Base-by-base conservation (phyloP, 2,329 filamentous ascomycete species). In the Paecilomyces dactylethromorphus region DNA sequence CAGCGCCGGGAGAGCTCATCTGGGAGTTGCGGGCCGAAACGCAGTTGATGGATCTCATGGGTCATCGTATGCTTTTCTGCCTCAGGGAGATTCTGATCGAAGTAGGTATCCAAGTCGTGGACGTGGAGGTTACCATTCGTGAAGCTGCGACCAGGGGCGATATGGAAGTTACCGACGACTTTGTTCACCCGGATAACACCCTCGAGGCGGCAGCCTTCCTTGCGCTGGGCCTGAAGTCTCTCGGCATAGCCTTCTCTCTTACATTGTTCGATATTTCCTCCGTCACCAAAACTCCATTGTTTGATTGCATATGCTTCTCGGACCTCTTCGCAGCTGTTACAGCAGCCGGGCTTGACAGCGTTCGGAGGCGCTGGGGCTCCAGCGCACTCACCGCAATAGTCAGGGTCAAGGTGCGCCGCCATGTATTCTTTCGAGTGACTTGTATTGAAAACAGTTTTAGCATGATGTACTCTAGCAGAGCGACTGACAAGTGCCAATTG, bases 81-180 rank as follows among this genome's bases (percentile, higher is more conserved):
- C 58, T 88, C 82, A 32, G 87, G 83, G 3, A 70, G 60, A 21
- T 66, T 67, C 22, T 82, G 84, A 64, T 93, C 87, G 80, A 91
- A 89, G 82, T 96, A 99, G 80, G 94, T 96, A 76, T 96, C 92
- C 63, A 99, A 81, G 71, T 99, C 95, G 79, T 99, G 94, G 21
- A 97, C 91, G 78, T 99, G 94, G 85, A 97, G 89, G 79, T 96
- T 96, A 65, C 91, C 92, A 70, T 90, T 96, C 75, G 89, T 96
- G 83, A 97, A 97, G 74, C 89, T 93, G 76, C 93, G 91, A 68
- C 94, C 94, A 1, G 94, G 94, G 0, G 95, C 94, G 68, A 99
- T 89, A 76, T 99, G 94, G 83, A 99, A 99, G 80, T 99, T 99
- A 58, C 94, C 94, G 57, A 99, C 84, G 26, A 99, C 94, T 79